Evolutionary conservation across 2,329 filamentous ascomycete species (phyloP).

Genomic region (Parastagonospora avenae): DNA sequence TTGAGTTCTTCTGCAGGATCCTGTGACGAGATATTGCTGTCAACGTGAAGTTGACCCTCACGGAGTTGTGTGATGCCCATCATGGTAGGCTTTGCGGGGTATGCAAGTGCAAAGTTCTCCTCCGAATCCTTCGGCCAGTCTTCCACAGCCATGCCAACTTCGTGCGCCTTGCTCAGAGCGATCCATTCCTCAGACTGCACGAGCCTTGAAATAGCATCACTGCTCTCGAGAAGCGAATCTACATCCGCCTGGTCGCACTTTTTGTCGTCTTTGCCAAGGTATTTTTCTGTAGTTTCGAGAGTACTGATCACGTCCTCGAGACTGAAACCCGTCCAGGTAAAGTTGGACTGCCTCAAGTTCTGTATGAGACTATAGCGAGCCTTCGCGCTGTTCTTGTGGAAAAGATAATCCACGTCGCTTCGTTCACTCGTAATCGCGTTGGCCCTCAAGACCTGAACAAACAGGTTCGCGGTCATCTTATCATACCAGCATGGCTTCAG

Average conservation of each 20-base stretch:
- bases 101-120: conserved; percentile 69
- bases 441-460: conserved; percentile 80
- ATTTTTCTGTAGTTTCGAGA: conserved; percentile 69
- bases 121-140: conserved; percentile 68
- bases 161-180: conserved; percentile 71
- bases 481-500: conserved; percentile 86
- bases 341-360: conserved; percentile 82
- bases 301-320: conserved; percentile 66
- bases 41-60: conserved; percentile 62
- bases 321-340: conserved; percentile 82
- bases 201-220: conserved; percentile 67
- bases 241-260: conserved; percentile 66
- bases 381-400: conserved; percentile 74
- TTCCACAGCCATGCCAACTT: conserved; percentile 75
- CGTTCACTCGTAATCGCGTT: conserved; percentile 90
- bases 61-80: conserved; percentile 63
- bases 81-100: conserved; percentile 55
- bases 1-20: conserved; percentile 34
- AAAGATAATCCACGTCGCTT: conserved; percentile 84
- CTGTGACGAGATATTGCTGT: conserved; percentile 36
- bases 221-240: conserved; percentile 64
- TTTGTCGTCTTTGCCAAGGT: conserved; percentile 67
- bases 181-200: conserved; percentile 66
- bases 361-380: conserved; percentile 70
- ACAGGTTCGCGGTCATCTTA: conserved; percentile 80